Base-by-base conservation (phyloP, 768 basidiomycete species). In the Auricularia sp. region DNA sequence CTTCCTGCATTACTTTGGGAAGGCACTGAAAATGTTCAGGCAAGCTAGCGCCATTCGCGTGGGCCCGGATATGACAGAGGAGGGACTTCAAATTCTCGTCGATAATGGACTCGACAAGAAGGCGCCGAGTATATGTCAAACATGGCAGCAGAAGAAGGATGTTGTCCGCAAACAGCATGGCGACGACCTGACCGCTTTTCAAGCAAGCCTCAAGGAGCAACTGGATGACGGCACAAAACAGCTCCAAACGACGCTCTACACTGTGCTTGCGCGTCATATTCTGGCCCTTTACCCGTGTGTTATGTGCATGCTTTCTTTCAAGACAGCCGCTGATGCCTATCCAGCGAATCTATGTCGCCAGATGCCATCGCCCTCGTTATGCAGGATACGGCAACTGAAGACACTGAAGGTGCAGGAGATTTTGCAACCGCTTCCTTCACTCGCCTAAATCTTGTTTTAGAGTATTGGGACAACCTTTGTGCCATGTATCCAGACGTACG, bases 71-170 rank as follows among this genome's bases (percentile, higher is more conserved):
- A 23, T 77, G 18, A 66, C 68, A 5, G 72, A 72, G 2, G 69
- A 72, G 0, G 69, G 70, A 0, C 3, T 80, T 0, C 64, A 42
- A 5, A 72, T 74, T 0, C 67, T 80, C 4, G 60, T 74, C 23
- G 59, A 66, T 0, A 44, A 61, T 1, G 79, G 77, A 1, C 71
- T 79, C 23, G 0, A 54, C 64, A 6, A 69, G 64, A 29, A 72
- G 75, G 7, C 77, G 69, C 35, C 68, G 64, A 1, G 53, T 21
- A 1, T 62, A 63, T 6, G 74, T 74, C 43, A 1, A 18, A 33
- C 29, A 21, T 61, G 59, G 51, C 58, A 61, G 33, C 36, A 66
- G 14, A 51, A 63, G 33, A 6, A 63, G 3, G 34, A 29, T 3
- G 63, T 62, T 14, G 66, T 67, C 18, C 56, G 43, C 18, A 36